Evolutionary conservation across 2,329 filamentous ascomycete species (phyloP), one percentile per base, ranked within the genome.

Genomic region (Penicillium corylophilum): DNA sequence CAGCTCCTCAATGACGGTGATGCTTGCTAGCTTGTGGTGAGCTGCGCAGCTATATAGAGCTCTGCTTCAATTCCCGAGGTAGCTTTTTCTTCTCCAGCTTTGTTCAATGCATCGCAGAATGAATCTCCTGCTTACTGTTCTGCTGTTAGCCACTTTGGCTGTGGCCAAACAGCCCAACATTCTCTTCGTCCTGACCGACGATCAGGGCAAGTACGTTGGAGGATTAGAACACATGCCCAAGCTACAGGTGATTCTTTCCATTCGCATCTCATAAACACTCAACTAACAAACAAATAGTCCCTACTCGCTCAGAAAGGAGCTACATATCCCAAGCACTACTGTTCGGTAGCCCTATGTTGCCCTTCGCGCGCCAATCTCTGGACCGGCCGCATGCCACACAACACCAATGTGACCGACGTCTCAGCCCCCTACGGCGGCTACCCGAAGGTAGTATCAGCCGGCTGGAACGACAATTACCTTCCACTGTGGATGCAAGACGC

Each of bases 401-500:
- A 87, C 61, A 87, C 83, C 0, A 88, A 88, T 54, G 82, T 88
- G 1, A 88, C 86, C 0, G 67, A 71, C 28, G 67, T 72, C 22
- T 5, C 1, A 46, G 29, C n/a, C 61, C 69, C 68, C 12, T 70
- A 66, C 38, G 68, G 68, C 10, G 66, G 70, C 72, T 90, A 85
- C 59, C 81, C 82, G 1, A 88, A 88, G 60, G 87, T 89, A 50
- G 71, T 89, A 13, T 72, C 73, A 3, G 77, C 86, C 46, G 86
- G 86, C 0, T 77, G 83, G 53, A 88, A 89, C 51, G 78, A 85
- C 1, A 79, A 85, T 31, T 89, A 86, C 54, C 76, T 90, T 0
- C 87, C 86, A 0, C 66, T 89, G 0, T 90, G 87, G 86, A 70
- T 90, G n/a, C 84, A 88, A 57, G 67, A 80, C 4, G 82, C 80